These are phyloP conservation scores for Fusarium aywerte DNA, from an alignment of 2,329 filamentous ascomycete genomes.

Conservation along the genomic window DNA sequence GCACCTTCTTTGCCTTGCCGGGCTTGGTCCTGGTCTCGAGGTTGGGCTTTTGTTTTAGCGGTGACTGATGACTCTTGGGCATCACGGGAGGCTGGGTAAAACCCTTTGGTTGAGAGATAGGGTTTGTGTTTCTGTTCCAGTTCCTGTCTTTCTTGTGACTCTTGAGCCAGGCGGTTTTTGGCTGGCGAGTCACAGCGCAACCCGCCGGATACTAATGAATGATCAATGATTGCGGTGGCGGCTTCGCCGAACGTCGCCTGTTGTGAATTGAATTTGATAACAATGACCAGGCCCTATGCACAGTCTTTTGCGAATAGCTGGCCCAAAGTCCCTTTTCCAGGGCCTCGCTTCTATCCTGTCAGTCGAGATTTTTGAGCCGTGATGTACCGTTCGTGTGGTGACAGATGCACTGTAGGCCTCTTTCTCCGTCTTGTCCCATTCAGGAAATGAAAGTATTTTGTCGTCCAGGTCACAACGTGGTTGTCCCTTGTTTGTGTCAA, in stretches of 20 bases:
- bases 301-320: constrained; percentile 3
- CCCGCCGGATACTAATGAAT: constrained; percentile 21
- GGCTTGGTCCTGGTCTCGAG: constrained; percentile 19
- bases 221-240: constrained; percentile 35
- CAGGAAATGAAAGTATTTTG: constrained; percentile 27
- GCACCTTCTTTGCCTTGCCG: constrained; percentile 26
- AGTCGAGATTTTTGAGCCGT: constrained; percentile 17
- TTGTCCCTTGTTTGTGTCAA: constrained; percentile 33
- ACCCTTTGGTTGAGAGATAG: constrained; percentile 9
- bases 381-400: constrained; percentile 38
- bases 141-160: constrained; percentile 29
- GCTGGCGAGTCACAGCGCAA: constrained; percentile 40
- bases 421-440: constrained; percentile 41
- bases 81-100: constrained; percentile 25
- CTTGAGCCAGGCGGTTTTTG: constrained; percentile 32
- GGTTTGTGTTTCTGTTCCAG: constrained; percentile 1
- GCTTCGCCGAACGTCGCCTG: constrained; percentile 23
- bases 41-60: constrained; percentile 40
- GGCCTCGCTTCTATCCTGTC: constrained; percentile 21
- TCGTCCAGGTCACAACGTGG: constrained; percentile 41
- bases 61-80: constrained; percentile 42
- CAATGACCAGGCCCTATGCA: not conserved
- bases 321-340: constrained; percentile 7
- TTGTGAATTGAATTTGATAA: constrained; percentile 18
- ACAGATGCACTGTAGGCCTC: constrained; percentile 38